phyloP scores from a whole-genome alignment of 345 rosid genomes.

The Eucalyptus sp. region DNA sequence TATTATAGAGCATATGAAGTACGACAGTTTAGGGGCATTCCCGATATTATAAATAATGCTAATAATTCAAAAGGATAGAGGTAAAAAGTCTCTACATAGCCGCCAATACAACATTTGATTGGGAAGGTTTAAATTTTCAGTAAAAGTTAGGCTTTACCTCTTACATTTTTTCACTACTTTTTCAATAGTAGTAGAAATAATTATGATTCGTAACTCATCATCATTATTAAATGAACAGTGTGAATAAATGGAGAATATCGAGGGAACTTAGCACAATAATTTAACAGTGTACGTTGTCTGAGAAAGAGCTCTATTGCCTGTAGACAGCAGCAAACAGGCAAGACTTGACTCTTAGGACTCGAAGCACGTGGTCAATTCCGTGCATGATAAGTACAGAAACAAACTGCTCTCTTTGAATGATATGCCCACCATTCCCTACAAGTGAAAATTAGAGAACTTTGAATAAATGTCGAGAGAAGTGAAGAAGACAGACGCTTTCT shows the following conservation, averaged over 20 bases:
- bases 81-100: rapidly evolving
- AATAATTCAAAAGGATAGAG: no score
- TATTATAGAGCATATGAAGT: neutral
- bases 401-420: neutral
- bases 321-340: neutral
- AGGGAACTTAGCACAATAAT: neutral
- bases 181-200: neutral
- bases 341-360: neutral
- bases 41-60: rapidly evolving
- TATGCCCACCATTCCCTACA: neutral
- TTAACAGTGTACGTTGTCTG: rapidly evolving
- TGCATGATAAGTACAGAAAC: neutral
- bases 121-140: neutral
- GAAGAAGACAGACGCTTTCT: neutral
- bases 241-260: neutral
- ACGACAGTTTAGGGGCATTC: rapidly evolving
- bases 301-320: neutral
- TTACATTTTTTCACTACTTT: no score
- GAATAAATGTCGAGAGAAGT: neutral
- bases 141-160: neutral
- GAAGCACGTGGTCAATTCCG: neutral
- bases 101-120: neutral
- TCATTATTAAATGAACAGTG: neutral
- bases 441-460: neutral
- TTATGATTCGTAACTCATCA: neutral